Percentiles rank a stretch among this genome's conserved stretches.
These are phyloP conservation scores for Linnemannia elongata DNA, from an alignment of 192 early-diverging fungal genomes.

Conservation along the genomic window DNA sequence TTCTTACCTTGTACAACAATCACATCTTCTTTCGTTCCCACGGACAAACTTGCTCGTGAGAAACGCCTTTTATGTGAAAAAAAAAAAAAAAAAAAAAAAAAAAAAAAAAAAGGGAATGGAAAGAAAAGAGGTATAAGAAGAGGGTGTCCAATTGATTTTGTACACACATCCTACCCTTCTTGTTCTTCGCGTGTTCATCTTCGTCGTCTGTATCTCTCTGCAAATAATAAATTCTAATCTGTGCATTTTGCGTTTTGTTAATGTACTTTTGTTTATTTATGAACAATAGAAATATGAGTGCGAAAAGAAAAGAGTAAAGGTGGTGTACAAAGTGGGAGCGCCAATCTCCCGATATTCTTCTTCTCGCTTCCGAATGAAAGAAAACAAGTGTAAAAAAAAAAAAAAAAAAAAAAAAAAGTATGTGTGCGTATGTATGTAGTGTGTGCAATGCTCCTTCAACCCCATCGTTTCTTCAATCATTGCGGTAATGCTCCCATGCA, in stretches of 20 bases:
- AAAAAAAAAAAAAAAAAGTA: not conserved
- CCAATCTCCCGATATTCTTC: too few relatives aligned
- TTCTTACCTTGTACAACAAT: not conserved
- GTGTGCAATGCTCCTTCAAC: not conserved
- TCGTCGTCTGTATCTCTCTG: not conserved
- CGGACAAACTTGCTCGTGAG: not conserved
- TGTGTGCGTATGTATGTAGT: not conserved
- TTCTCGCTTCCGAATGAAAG: too few relatives aligned
- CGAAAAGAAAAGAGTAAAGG: too few relatives aligned
- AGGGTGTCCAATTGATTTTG: not conserved
- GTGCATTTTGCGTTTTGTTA: too few relatives aligned
- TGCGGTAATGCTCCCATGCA: constrained; percentile 46
- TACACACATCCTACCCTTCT: not conserved
- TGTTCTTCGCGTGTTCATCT: not conserved
- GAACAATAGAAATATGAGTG: too few relatives aligned
- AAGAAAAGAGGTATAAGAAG: not conserved
- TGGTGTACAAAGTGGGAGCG: too few relatives aligned
- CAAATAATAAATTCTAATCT: not conserved
- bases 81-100: not conserved
- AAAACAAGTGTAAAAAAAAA: too few relatives aligned
- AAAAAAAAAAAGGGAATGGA: not conserved
- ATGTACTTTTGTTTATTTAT: too few relatives aligned
- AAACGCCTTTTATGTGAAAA: not conserved
- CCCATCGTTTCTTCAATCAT: not conserved
- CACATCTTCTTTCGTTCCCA: not conserved